Evolutionary conservation across 176 grass and related monocot genomes (phyloP).

Genomic region (Oropetium thomaeum): DNA sequence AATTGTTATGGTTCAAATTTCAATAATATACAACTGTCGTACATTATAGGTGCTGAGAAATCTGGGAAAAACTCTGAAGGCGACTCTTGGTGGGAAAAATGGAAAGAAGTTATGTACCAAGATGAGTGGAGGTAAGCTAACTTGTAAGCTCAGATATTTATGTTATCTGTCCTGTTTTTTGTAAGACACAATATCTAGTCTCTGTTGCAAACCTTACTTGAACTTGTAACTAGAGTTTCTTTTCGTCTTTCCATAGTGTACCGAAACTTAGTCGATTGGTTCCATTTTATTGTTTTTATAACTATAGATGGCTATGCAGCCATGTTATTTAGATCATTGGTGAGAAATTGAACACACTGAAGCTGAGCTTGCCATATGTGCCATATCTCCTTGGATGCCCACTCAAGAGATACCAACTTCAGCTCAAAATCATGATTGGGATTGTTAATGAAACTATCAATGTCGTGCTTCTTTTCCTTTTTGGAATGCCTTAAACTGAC

Average conservation of each 20-base stretch:
- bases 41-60: constrained; percentile 79
- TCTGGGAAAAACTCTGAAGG: constrained; percentile 83
- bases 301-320: background rate
- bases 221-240: background rate
- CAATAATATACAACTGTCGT: constrained; percentile 13
- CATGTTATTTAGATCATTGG: background rate
- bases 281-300: background rate
- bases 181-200: background rate
- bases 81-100: constrained; percentile 95
- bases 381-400: background rate
- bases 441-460: background rate
- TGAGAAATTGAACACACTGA: background rate
- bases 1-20: background rate
- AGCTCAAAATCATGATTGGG: background rate
- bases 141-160: constrained; percentile 4
- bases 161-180: background rate
- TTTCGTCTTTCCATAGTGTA: background rate
- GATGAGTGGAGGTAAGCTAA: constrained; percentile 88
- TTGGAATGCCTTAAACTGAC: background rate
- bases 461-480: no score
- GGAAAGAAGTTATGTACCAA: constrained; percentile 99
- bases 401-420: background rate
- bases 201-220: background rate
- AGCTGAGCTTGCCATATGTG: background rate
- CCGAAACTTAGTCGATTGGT: background rate